Base-by-base conservation (phyloP, 345 rosid genomes). In the Dimocarpus longan region DNA sequence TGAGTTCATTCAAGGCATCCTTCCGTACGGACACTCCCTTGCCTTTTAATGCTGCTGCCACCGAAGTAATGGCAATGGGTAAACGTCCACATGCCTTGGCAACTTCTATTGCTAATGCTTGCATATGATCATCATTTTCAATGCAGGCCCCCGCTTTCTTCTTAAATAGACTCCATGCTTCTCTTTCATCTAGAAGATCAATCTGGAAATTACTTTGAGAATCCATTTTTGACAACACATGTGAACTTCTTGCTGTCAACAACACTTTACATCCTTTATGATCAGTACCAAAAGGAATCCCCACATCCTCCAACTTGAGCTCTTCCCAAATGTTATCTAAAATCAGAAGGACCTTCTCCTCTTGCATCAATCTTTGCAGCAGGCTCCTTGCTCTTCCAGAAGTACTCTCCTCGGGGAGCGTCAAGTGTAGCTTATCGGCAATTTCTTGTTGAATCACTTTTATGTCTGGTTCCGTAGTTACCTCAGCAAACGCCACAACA, bases 271-370 rank as follows among this genome's bases (percentile, higher is more conserved):
- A 69, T 42, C 80, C 84, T 24, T 48, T 66, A 9, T 81, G 79
- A 1, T 76, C 76, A 12, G 1, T 32, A 32, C 42, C 52, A 10
- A 0, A 18, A 24, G 87, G 86, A 68, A 87, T 84, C 12, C 89
- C 89, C 1, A 84, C 75, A 6, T 57, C 46, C 5, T 60, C 67
- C 15, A 84, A 16, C 63, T 82, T 63, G 6, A 87, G 46, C 8
- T 5, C 10, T 9, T 0, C 56, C 89, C 87, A 85, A 3, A 85
- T 2, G 69, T 85, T 75, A 57, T 85, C 84, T 2, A 85, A 70
- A 67, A 85, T 39, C 2, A 85, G 5, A 6, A 85, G 85, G 59
- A 74, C 21, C 44, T 65, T 80, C 18, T 68, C 62, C 24, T 43
- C 70, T 32, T 80, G 28, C 68, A 28, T 75, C 43, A 80, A 19